Base-by-base conservation (phyloP, 2,329 filamentous ascomycete species). In the Colletotrichum lentis region DNA sequence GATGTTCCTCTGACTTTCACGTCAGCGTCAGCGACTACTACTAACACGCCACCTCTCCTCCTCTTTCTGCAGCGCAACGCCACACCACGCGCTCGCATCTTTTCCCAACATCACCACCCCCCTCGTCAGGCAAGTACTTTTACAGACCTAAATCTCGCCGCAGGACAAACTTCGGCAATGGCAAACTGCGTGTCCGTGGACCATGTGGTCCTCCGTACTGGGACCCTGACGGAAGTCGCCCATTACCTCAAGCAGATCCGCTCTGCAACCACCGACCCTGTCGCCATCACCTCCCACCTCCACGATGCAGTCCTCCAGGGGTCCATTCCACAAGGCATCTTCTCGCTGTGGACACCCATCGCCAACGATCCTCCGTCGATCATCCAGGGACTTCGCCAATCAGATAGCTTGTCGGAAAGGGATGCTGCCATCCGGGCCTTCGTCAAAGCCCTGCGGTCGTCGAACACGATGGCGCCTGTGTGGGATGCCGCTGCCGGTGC, bases 201-300 rank as follows among this genome's bases (percentile, higher is more conserved):
- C 20, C 64, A 62, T 52, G 37, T 20, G 1, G 37, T 50, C 22
- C 50, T 66, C 22, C 49, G 50, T 5, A 43, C 16, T 44, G 58
- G 57, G 11, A 65, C 49, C 18, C 57, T 35, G 22, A 10, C 39
- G n/a, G 63, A 66, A 35, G 35, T 62, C 12, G 57, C 63, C 35
- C 3, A 27, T 3, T 27, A 56, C 35, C 50, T 66, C 8, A 44
- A 50, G 11, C 39, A 24, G 3, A 22, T 62, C 31, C 49, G 50
- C 14, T 49, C 57, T n/a, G 37, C n/a, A 22, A 31, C 57, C 43
- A 11, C 49, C 41, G 22, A 56, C 41, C 50, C 58, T 10, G 41
- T 44, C 22, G 49, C 18, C 44, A 27, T 66, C n/a, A 56, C 64
- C 11, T 12, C 37, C n/a, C 35, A 56, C 7, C 52, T 56, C 8